Evolutionary conservation across 2,329 filamentous ascomycete genomes (phyloP), one percentile per base, ranked within the genome.

Genomic region (Fusarium sarcochroum): DNA sequence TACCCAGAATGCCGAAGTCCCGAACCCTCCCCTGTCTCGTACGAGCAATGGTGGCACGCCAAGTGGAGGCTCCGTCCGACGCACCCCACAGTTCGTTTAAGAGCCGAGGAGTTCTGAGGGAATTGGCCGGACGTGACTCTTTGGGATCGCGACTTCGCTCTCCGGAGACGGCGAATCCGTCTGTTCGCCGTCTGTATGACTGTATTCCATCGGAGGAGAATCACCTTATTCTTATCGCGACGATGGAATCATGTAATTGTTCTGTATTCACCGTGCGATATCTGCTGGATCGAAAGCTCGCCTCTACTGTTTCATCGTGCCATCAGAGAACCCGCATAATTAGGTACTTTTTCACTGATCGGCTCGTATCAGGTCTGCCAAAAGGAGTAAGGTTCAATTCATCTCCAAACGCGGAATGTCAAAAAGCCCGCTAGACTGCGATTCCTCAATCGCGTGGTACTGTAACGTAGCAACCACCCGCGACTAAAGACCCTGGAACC

Each of bases 1-100:
- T 57, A 46, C 40, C 65, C 57, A 41, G 46, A 20, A 49, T 55
- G 69, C 71, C 71, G 71, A 70, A 49, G 58, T 65, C 30, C 69
- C 71, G 71, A 67, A 23, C 14, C 25, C 6, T 14, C 37, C 41
- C 58, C 42, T 48, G 61, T 62, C 59, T 73, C 71, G 69, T 72
- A 68, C 71, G 69, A 70, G 64, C 48, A 15, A 52, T 48, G 23
- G 66, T 67, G 57, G 37, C 41, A 55, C 41, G 17, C n/a, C 27
- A 35, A 53, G 66, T 70, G 66, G 66, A 55, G 46, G 34, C 18
- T 35, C 15, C 34, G 23, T 17, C 25, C 20, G 30, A 44, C 37
- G 66, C 56, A 57, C 66, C 57, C 66, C 66, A 66, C 52, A 69
- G n/a, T 14, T 20, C 34, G 54, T 45, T 27, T 37, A 47, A 45